Percentiles rank a stretch among this genome's conserved stretches.
These are phyloP conservation scores for Hyphopichia buzzinii DNA, from an alignment of 1,139 yeast genomes.

Conservation along the genomic window DNA sequence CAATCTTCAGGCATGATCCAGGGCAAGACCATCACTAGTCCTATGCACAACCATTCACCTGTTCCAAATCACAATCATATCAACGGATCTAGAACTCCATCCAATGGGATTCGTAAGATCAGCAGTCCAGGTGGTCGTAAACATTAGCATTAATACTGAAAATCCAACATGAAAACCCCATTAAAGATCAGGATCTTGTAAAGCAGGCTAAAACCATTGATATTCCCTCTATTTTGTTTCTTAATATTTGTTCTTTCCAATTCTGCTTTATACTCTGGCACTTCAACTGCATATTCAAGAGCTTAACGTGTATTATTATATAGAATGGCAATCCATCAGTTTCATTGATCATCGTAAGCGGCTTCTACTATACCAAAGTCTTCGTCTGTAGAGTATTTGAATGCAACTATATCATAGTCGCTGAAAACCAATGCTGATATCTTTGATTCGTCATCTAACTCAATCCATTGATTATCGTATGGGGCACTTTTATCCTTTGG, in stretches of 20 bases:
- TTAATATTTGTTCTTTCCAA: not conserved
- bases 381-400: constrained; percentile 35
- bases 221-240: not conserved
- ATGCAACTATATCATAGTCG: constrained; percentile 43
- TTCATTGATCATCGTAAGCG: constrained; percentile 32
- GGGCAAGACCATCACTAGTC: not conserved
- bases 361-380: constrained; percentile 41
- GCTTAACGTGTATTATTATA: constrained; percentile 2
- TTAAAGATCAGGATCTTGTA: not conserved
- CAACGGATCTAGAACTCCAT: constrained; percentile 20
- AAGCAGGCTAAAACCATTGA: not conserved
- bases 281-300: too few relatives aligned
- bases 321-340: constrained; percentile 1
- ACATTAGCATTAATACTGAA: not conserved
- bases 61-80: constrained; percentile 13
- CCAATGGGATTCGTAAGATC: constrained; percentile 40
- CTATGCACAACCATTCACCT: constrained; percentile 7
- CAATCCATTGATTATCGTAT: constrained; percentile 41
- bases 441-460: constrained; percentile 23
- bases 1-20: constrained; percentile 23
- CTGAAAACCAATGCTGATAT: constrained; percentile 26
- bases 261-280: not conserved
- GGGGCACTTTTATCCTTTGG: constrained; percentile 42
- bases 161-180: not conserved
- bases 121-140: constrained; percentile 22